Evolutionary conservation across 176 grass and related monocot genomes (phyloP).

Genomic region (Oryza punctata): DNA sequence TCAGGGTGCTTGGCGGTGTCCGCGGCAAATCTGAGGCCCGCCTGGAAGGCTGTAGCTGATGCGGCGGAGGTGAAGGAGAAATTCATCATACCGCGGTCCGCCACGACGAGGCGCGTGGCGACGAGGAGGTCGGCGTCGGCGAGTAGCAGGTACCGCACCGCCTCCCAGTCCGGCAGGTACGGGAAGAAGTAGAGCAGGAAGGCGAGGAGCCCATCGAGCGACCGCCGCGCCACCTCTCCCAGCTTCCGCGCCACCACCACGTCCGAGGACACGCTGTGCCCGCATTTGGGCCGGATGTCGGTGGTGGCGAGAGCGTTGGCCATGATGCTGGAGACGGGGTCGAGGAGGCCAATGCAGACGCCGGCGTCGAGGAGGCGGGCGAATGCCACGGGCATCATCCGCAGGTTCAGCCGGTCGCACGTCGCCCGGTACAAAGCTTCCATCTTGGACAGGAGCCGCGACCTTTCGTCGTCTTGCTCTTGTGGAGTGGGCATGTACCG

Average conservation of each 20-base stretch:
- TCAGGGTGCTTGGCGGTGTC: slow-evolving; percentile 21
- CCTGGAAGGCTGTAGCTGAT: not conserved
- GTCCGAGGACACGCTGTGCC: not conserved
- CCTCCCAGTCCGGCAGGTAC: slow-evolving; percentile 33
- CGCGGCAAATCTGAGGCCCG: not conserved
- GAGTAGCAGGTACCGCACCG: slow-evolving; percentile 30
- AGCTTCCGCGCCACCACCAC: not conserved
- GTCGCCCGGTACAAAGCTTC: slow-evolving; percentile 15
- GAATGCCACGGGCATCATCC: not conserved
- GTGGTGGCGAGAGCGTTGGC: slow-evolving; percentile 24
- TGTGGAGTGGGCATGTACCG: not conserved
- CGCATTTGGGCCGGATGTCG: not conserved
- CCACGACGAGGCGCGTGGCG: slow-evolving; percentile 15
- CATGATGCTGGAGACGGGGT: slow-evolving; percentile 38
- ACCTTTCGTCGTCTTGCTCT: not conserved
- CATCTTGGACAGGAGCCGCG: slow-evolving; percentile 31
- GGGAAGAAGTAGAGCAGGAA: slow-evolving; percentile 40
- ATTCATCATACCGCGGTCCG: slow-evolving; percentile 14
- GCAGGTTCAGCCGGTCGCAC: not conserved
- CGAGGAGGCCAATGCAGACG: slow-evolving; percentile 32
- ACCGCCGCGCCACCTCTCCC: not conserved
- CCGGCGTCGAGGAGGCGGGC: slow-evolving; percentile 28
- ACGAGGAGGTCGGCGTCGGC: slow-evolving; percentile 30
- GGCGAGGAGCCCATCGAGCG: slow-evolving; percentile 9
- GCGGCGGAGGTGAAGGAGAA: slow-evolving; percentile 2